A percentile compares a stretch with the other conserved stretches of the same genome.
phyloP scores from a whole-genome alignment of 2,329 filamentous ascomycete genomes.

The Lanzia echinophila region DNA sequence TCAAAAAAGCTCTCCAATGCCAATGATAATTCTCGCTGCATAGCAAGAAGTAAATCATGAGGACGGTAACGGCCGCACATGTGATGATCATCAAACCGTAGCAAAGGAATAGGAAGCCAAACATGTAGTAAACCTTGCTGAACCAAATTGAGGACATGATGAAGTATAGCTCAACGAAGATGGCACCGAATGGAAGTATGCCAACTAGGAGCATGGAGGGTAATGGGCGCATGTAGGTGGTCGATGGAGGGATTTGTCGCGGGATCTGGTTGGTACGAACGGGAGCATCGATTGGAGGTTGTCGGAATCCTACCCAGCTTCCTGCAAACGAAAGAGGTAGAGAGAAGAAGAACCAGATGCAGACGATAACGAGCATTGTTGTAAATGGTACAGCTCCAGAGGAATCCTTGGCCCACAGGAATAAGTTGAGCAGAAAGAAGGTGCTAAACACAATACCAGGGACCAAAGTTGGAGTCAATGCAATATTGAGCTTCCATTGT shows the following conservation, averaged over 20 bases:
- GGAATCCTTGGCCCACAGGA: conserved; percentile 89
- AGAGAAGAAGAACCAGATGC: conserved; percentile 96
- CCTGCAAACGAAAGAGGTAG: conserved; percentile 85
- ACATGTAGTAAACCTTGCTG: conserved; percentile 99
- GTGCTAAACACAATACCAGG: conserved; percentile 77
- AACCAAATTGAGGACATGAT: conserved; percentile 99
- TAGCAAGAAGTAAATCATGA: conserved; percentile 93
- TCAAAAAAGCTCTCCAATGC: conserved; percentile 95
- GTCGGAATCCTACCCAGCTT: conserved; percentile 88
- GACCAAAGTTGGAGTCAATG: conserved; percentile 76
- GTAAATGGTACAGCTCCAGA: conserved; percentile 93
- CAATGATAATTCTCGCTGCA: conserved; percentile 98
- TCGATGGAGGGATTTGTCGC: conserved; percentile 82
- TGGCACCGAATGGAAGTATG: conserved; percentile 88
- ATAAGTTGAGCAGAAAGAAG: conserved; percentile 93
- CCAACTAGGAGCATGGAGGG: conserved; percentile 91
- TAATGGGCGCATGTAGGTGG: conserved; percentile 75
- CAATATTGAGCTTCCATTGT: conserved; percentile 90
- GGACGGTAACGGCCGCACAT: conserved; percentile 81
- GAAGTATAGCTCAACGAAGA: conserved; percentile 98
- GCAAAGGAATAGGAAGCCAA: conserved; percentile 96
- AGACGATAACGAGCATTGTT: conserved; percentile 89
- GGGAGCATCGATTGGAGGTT: conserved; percentile 63
- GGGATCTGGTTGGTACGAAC: conserved; percentile 97
- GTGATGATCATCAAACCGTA: conserved; percentile 97